Evolutionary conservation across 2,329 filamentous ascomycete genomes (phyloP), one percentile per base, ranked within the genome.

Genomic region (Aphanocladium album): DNA sequence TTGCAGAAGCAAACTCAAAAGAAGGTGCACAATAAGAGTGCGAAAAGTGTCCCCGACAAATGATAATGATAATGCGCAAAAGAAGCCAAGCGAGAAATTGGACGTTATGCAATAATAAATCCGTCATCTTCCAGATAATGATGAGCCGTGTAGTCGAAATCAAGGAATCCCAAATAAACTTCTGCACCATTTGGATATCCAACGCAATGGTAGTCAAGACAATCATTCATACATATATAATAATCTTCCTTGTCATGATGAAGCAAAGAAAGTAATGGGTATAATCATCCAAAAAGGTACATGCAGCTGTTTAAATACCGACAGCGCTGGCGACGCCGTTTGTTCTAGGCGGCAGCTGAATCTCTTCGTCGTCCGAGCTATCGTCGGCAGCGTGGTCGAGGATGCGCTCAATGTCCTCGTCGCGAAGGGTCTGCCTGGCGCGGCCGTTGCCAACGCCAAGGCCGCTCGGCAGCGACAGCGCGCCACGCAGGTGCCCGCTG

Each of bases 341-440:
- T 59, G 63, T 69, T 46, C 65, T 69, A 57, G 65, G 64, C 0
- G 80, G 81, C 7, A 84, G 72, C 55, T 78, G 72, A 60, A 86
- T 86, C 67, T 85, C 83, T 35, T 79, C 80, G 33, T 85, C 83
- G 17, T 83, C 84, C 49, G 84, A 83, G 19, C 81, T 83, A 60
- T 81, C 78, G 49, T 80, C 79, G 2, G 77, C 80, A 2, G 76
- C 81, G 39, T 76, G 76, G 60, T 85, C 83, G 45, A 86, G 72
- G 80, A 86, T 84, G 41, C 78, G 75, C 61, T 86, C 83, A 60
- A 86, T 83, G 43, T 86, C 83, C 46, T 82, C 81, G 41, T 84
- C 82, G 2, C 74, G 75, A 43, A 85, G 65, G 5, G 72, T 69
- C n/a, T 68, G 72, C 51, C 72, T 67, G 19, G 65, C 65, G 30